Percentiles rank a stretch among this genome's conserved stretches.
Conservation (phyloP, 192 early-diverging fungal genomes). For the Rhizoclosmatium globosum region DNA sequence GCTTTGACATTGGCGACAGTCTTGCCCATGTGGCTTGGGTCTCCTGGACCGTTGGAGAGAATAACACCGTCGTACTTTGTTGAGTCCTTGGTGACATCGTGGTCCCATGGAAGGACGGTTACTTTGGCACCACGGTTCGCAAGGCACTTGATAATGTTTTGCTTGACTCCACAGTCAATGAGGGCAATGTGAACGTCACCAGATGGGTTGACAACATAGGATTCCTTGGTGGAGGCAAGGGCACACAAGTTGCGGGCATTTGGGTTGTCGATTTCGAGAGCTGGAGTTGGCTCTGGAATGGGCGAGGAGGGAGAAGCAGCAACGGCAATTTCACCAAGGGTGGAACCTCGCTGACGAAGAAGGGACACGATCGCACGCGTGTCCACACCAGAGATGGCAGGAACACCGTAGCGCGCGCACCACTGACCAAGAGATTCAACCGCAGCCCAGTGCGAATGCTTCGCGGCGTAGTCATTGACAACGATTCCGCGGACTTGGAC, state of each 20-base stretch:
- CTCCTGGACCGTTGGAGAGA: conserved; percentile 92
- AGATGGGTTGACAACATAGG: conserved; percentile 75
- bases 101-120: conserved; percentile 89
- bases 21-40: conserved; percentile 71
- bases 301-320: conserved; percentile 59
- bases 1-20: conserved; percentile 77
- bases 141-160: conserved; percentile 91
- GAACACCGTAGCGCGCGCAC: conserved; percentile 84
- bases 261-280: conserved; percentile 69
- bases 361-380: conserved; percentile 89
- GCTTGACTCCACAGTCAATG: conserved; percentile 89
- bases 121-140: conserved; percentile 82
- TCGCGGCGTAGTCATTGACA: conserved; percentile 89
- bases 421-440: conserved; percentile 89
- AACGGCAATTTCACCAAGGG: conserved; percentile 78
- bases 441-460: conserved; percentile 95
- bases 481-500: conserved; percentile 90
- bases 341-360: conserved; percentile 86
- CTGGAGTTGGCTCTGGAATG: conserved; percentile 40
- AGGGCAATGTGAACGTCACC: conserved; percentile 85
- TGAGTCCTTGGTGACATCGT: conserved; percentile 69
- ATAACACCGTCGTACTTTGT: conserved; percentile 84
- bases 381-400: conserved; percentile 91
- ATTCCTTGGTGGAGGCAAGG: conserved; percentile 77
- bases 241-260: conserved; percentile 80